Conservation (phyloP, 441 rosid species). For the Breynia disticha region DNA sequence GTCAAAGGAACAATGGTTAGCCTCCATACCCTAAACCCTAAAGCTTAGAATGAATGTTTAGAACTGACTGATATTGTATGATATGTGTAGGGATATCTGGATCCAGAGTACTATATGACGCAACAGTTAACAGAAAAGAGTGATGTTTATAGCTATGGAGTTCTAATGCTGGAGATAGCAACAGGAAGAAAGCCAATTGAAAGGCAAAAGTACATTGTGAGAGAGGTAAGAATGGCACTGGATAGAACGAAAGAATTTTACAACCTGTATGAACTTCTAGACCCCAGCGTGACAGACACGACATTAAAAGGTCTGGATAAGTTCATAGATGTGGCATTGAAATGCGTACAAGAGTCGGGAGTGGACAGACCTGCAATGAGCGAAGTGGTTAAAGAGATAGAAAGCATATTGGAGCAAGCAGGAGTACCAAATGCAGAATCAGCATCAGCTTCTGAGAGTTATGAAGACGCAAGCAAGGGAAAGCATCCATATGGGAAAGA, state of each 20-base stretch:
- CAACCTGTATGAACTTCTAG: slow-evolving; percentile 48
- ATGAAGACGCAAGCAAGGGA: slow-evolving; percentile 24
- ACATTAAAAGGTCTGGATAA: slow-evolving; percentile 45
- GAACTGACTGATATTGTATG: background rate
- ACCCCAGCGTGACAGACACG: slow-evolving; percentile 34
- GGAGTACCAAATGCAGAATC: slow-evolving; percentile 61
- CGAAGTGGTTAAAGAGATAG: slow-evolving; percentile 70
- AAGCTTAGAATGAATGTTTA: background rate
- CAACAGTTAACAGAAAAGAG: slow-evolving; percentile 85
- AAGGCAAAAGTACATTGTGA: slow-evolving; percentile 60
- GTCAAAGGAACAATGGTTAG: slow-evolving; percentile 91
- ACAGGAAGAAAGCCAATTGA: slow-evolving; percentile 57
- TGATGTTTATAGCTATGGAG: slow-evolving; percentile 84
- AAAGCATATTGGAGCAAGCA: slow-evolving; percentile 47
- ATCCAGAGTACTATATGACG: slow-evolving; percentile 87
- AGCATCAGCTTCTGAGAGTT: slow-evolving; percentile 40
- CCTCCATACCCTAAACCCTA: background rate
- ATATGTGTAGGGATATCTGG: slow-evolving; percentile 52
- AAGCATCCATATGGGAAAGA: slow-evolving; percentile 32
- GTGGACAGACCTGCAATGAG: slow-evolving; percentile 61
- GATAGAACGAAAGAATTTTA: slow-evolving; percentile 47
- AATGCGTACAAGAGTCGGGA: slow-evolving; percentile 54
- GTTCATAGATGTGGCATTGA: slow-evolving; percentile 59
- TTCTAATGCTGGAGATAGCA: slow-evolving; percentile 59
- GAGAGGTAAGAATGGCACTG: slow-evolving; percentile 48